phyloP scores from a whole-genome alignment of 2,329 filamentous ascomycete species.

The Sporothrix mexicana region DNA sequence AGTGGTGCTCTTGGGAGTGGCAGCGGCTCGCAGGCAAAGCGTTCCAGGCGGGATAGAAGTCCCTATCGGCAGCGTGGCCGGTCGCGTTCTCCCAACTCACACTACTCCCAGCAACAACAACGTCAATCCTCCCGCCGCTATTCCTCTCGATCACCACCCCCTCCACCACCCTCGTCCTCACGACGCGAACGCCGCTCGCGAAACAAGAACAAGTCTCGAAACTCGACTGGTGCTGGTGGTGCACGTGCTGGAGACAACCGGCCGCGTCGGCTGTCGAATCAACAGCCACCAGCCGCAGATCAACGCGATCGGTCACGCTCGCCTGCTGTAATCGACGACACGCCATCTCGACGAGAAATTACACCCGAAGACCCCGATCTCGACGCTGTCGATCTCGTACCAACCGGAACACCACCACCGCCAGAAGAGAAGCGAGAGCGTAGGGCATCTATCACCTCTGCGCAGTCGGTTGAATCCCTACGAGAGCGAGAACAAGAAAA shows the following conservation, averaged over 20 bases:
- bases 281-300: conserved; percentile 27
- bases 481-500: conserved; percentile 26
- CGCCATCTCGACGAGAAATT: conserved; percentile 34
- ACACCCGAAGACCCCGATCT: background rate
- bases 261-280: conserved; percentile 1
- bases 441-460: background rate
- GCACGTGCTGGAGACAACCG: background rate
- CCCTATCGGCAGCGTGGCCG: conserved; percentile 24
- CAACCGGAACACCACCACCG: conserved; percentile 5
- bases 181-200: conserved; percentile 40
- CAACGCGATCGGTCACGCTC: conserved; percentile 43
- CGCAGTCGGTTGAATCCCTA: background rate
- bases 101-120: background rate
- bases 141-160: conserved; percentile 23
- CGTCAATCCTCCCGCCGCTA: conserved; percentile 7
- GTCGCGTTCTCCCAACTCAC: conserved; percentile 24
- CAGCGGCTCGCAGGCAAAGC: conserved; percentile 35
- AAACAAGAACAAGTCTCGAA: conserved; percentile 38
- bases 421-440: background rate
- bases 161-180: conserved; percentile 38
- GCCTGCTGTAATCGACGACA: conserved; percentile 37
- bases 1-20: background rate
- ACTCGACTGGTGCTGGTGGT: background rate
- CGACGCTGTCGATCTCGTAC: conserved; percentile 17
- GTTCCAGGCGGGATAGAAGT: conserved; percentile 31